Base-by-base conservation (phyloP, 1,284 basidiomycete genomes). In the Malassezia arunalokei region DNA sequence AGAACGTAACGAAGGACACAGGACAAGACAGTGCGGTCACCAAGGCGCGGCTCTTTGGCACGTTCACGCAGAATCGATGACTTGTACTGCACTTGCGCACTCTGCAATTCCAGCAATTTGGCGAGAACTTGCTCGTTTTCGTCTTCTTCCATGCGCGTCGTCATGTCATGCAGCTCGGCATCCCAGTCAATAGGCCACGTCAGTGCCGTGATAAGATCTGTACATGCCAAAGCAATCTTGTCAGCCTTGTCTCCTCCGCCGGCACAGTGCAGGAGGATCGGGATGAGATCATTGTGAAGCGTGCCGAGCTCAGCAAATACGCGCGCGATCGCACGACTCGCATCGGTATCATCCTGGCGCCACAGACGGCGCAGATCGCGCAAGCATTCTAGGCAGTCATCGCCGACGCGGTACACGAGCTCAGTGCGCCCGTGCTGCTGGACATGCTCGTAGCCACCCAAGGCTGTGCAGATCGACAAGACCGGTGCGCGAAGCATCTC, bases 161-260 rank as follows among this genome's bases (percentile, higher is more conserved):
- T 54, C 9, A 62, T 63, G 35, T 64, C 66, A 37, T 60, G 60
- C 6, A 68, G 38, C 47, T 72, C 71, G 39, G 63, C 66, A 6
- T 56, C 44, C 9, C 59, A 62, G 50, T 71, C 67, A 14, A 73
- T 61, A 1, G 71, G 71, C 71, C 71, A 73, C 0, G 71, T 73
- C 42, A 73, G 54, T 1, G 69, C 64, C 6, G 67, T 73, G 43
- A 73, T 56, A n/a, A 73, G 55, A 41, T 73, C 71, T 28, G 63
- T 65, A 40, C 67, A 70, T 6, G 71, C 71, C 1, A 73, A 51
- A 3, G 71, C 69, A 46, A 71, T 68, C 32, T 68, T 64, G 51
- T 54, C 43, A 6, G 38, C 59, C n/a, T 60, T 40, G 28, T 62
- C 62, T 9, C 61, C 66, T 17, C 52, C 55, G 40, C 68, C 66